Evolutionary conservation across 2,329 filamentous ascomycete species (phyloP).

Genomic region (Pseudopyricularia cyperi): DNA sequence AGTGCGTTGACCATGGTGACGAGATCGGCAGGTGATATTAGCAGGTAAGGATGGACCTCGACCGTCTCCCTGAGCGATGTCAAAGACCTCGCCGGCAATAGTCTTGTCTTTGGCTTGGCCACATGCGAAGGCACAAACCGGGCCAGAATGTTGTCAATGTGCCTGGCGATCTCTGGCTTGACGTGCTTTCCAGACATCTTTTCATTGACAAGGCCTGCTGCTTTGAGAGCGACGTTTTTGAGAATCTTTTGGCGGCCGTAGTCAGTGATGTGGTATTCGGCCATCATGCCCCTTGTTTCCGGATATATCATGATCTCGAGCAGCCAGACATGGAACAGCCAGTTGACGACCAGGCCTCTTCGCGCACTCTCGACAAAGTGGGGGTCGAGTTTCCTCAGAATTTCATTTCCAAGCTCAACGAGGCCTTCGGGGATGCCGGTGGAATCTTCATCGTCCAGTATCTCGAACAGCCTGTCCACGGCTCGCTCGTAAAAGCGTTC

Average conservation of each 20-base stretch:
- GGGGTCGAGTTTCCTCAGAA: constrained; percentile 62
- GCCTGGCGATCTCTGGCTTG: constrained; percentile 46
- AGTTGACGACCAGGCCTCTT: constrained; percentile 76
- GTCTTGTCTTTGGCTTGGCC: constrained; percentile 37
- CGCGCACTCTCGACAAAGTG: constrained; percentile 63
- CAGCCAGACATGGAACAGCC: constrained; percentile 83
- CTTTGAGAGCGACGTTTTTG: constrained; percentile 67
- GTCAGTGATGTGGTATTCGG: constrained; percentile 85
- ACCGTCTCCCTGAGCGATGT: constrained; percentile 63
- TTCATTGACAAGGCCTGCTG: constrained; percentile 68
- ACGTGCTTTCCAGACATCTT: constrained; percentile 50
- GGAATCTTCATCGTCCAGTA: constrained; percentile 72
- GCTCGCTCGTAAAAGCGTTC: constrained; percentile 83
- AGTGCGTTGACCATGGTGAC: constrained; percentile 70
- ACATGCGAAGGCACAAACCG: constrained; percentile 45
- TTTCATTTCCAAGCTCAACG: constrained; percentile 71
- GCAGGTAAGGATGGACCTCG: constrained; percentile 68
- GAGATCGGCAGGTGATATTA: constrained; percentile 68
- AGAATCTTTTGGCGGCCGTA: constrained; percentile 75
- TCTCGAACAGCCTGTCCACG: constrained; percentile 67
- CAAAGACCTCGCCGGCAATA: constrained; percentile 59
- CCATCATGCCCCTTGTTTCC: constrained; percentile 67
- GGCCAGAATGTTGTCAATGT: constrained; percentile 59
- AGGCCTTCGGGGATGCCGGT: constrained; percentile 80
- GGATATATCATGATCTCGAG: constrained; percentile 76